Evolutionary conservation across 2,329 filamentous ascomycete species (phyloP), one percentile per base, ranked within the genome.

Genomic region (Chrysoporthe austroafricana): DNA sequence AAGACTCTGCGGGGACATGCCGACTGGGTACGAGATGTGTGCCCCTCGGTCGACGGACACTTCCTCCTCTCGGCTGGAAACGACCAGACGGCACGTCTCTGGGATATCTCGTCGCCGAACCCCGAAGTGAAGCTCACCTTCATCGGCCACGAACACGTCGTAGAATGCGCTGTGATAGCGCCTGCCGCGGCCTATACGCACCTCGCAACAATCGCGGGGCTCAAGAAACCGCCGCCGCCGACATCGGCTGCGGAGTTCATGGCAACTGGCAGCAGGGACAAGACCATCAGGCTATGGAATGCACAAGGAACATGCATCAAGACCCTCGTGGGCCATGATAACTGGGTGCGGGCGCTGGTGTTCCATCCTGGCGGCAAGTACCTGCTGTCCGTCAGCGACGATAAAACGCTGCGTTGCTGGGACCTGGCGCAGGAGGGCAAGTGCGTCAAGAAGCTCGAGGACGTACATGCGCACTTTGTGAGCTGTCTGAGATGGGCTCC

Each of bases 291-390:
- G 74, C 81, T 98, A 7, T 97, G 94, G 93, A 93, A 97, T 76
- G 86, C 90, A 13, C 87, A 93, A 64, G 95, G 95, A 43, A 93
- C 90, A 13, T 88, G 93, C 71, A 89, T 97, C 76, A 95, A 93
- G 77, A 96, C 91, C 0, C 83, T 98, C 1, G 81, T 89, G 0
- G 95, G 95, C 1, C 95, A 97, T 76, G 94, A 97, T 77, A 97
- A 97, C 77, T 98, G 95, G 95, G 88, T 98, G 9, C 89, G 93
- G 43, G 91, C 87, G 0, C 79, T 97, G 6, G 89, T 93, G 11
- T 98, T 97, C 77, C 95, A 97, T 74, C 95, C 95, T 0, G 92
- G 93, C 9, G 95, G 95, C 56, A 96, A 95, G 79, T 97, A 96
- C 74, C 85, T 98, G 1, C 81, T 98, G 6, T 94, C 91, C 7